phyloP scores from a whole-genome alignment of 208 protist species.

The Trypanosoma rangeli region DNA sequence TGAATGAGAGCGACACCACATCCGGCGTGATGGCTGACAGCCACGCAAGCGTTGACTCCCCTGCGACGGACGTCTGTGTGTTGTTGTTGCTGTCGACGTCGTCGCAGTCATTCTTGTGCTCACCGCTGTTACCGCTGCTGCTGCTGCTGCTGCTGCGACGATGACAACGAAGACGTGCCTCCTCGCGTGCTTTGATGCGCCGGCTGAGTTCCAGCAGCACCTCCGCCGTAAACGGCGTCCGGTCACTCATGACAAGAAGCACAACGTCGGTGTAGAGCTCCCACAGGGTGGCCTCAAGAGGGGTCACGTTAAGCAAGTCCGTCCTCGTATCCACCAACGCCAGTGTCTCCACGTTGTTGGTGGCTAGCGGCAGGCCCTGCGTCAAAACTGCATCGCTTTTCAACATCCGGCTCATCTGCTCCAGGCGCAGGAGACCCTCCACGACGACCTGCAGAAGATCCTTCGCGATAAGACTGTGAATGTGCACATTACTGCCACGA shows the following conservation, averaged over 20 bases:
- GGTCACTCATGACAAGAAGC: constrained; percentile 65
- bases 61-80: not conserved
- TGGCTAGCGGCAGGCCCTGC: not conserved
- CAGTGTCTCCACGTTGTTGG: constrained; percentile 4
- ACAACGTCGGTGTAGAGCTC: constrained; percentile 82
- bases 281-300: constrained; percentile 46
- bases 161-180: constrained; percentile 13
- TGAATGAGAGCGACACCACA: constrained; percentile 66
- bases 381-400: constrained; percentile 19
- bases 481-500: constrained; percentile 24
- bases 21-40: constrained; percentile 56
- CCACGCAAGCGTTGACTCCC: constrained; percentile 53
- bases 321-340: constrained; percentile 42
- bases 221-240: constrained; percentile 54
- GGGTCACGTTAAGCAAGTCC: constrained; percentile 36
- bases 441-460: constrained; percentile 73
- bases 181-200: constrained; percentile 39
- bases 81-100: not conserved
- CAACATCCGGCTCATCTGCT: constrained; percentile 54
- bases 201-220: constrained; percentile 48
- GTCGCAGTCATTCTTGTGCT: not conserved
- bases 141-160: not conserved
- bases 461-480: constrained; percentile 36
- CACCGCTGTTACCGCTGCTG: too few relatives aligned
- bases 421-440: constrained; percentile 71